Evolutionary conservation across 2,329 filamentous ascomycete genomes (phyloP), one percentile per base, ranked within the genome.

Genomic region (Nemania bipapillata): DNA sequence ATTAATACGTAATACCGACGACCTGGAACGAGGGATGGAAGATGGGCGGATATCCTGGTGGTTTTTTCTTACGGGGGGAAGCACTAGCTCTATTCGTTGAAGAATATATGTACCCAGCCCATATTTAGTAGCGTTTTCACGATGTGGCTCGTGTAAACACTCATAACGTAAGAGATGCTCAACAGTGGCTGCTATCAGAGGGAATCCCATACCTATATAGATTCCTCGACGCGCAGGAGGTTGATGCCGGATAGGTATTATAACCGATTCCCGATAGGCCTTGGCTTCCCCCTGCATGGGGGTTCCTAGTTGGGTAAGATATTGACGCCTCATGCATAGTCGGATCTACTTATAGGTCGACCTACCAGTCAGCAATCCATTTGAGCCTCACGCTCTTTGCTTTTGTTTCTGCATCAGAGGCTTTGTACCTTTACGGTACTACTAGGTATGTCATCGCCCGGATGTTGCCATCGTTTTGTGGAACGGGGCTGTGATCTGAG

Each of bases 311-410:
- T 20, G 11, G 20, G 50, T 50, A 35, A 54, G 15, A 54, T n/a
- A 54, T 54, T 24, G 50, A 54, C 28, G 30, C 22, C 47, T 54
- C 37, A 30, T 63, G 24, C 54, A 52, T 35, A 35, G 20, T n/a
- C 9, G 17, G 40, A 45, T 45, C 40, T 45, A n/a, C 40, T 45
- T 50, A 50, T 26, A 54, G 15, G 50, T 32, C 4, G 30, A 50
- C 20, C 47, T 9, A 54, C 24, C 54, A 54, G 37, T 15, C 26
- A 52, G 61, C n/a, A 47, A 47, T 37, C 35, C 35, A 30, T 24
- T 57, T 61, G 28, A 65, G 61, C 42, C 61, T 61, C 55, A 47
- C 49, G 37, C 20, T 9, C 11, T 24, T 40, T 37, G 26, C 40
- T 32, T 67, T 24, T 37, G 15, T 42, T 8, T 35, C 30, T 55